These are phyloP conservation scores for Colletotrichum lini DNA, from an alignment of 2,329 filamentous ascomycete species.

Conservation along the genomic window DNA sequence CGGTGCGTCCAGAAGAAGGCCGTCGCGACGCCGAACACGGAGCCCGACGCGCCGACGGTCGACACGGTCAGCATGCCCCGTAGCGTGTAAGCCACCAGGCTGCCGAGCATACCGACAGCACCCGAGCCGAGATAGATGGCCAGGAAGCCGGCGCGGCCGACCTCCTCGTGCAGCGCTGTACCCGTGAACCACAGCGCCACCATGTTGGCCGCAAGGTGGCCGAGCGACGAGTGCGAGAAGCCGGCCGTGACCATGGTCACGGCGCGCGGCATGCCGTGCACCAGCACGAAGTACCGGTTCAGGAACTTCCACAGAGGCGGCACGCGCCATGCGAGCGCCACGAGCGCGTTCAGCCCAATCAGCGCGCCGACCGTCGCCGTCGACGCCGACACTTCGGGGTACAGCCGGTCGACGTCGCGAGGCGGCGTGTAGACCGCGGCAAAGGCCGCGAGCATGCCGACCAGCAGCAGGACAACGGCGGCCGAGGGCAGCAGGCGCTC, in stretches of 20 bases:
- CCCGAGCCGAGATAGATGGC: conserved; percentile 76
- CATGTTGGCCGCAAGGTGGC: conserved; percentile 77
- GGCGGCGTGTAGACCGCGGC: conserved; percentile 61
- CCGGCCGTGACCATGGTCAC: conserved; percentile 73
- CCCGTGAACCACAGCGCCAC: conserved; percentile 76
- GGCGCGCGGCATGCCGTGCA: conserved; percentile 75
- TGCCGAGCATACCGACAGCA: conserved; percentile 70
- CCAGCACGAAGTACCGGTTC: conserved; percentile 78
- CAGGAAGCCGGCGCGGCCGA: conserved; percentile 78
- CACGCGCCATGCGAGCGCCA: conserved; percentile 73
- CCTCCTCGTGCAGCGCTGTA: conserved; percentile 76
- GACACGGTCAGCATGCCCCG: conserved; percentile 62
- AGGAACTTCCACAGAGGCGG: conserved; percentile 76
- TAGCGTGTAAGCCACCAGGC: conserved; percentile 66
- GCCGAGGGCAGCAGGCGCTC: conserved; percentile 70
- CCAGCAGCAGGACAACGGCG: conserved; percentile 61
- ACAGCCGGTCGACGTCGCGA: conserved; percentile 62
- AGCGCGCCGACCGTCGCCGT: conserved; percentile 75
- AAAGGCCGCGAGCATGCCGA: conserved; percentile 60
- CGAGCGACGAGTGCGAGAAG: conserved; percentile 77
- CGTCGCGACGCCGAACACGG: conserved; percentile 71
- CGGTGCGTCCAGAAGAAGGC: conserved; percentile 74
- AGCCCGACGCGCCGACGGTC: conserved; percentile 77
- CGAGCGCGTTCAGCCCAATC: conserved; percentile 70
- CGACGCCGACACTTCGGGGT: conserved; percentile 73